Evolutionary conservation across 148 eudicot species (phyloP), one percentile per base, ranked within the genome.

Genomic region (Chenopodium berlandieri): DNA sequence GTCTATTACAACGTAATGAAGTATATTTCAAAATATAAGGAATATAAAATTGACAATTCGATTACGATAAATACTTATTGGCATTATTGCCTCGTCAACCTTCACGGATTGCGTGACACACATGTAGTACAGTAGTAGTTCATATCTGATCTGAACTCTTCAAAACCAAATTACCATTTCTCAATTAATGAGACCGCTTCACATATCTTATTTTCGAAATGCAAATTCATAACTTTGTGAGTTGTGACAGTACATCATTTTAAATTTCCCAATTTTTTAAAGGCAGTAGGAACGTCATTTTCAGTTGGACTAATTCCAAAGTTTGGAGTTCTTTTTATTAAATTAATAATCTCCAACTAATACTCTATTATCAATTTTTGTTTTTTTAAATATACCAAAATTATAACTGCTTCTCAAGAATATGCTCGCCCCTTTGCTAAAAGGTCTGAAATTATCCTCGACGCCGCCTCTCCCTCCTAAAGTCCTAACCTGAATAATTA

Each of bases 321-420:
- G 25, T n/a, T 22, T 62, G 25, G 10, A 23, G 27, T 62, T 62
- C 66, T 20, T 62, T 20, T 62, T 62, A 62, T 6, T 62, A 22
- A 62, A 0, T 62, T 62, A 22, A 7, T 0, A 62, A 62, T 62
- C 66, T 22, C 66, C 66, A 62, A 62, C 66, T 62, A 62, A 76
- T 75, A 62, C n/a, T 64, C 79, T 40, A 63, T 70, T 65, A 66
- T 37, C 58, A 23, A 46, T 22, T 30, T 54, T 3, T 16, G 3
- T 50, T 23, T 44, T 14, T 17, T n/a, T 8, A 27, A 27, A 62
- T 40, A 13, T 0, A 44, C 9, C 7, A 25, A 73, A 47, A 60
- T 23, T 4, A 62, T 77, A 80, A 63, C 78, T 80, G 60, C 74
- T 77, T 60, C 14, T 23, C 47, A 48, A 48, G 63, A 73, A 73